These are phyloP conservation scores for Cryptosporidium canis DNA, from an alignment of 169 alveolate species.

Conservation along the genomic window DNA sequence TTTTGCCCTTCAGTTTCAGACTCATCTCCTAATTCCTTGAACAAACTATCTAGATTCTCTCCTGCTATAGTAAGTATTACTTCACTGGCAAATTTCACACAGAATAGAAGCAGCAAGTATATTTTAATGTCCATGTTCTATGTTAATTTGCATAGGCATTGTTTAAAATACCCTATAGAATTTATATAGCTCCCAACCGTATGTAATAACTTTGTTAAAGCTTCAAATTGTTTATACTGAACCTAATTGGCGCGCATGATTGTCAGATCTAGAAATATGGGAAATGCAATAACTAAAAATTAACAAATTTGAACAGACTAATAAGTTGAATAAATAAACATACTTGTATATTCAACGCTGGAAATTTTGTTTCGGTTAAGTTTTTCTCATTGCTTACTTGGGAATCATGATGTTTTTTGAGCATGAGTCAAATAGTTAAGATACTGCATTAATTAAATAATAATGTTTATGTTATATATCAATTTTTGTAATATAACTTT, in stretches of 20 bases:
- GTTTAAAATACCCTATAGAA: neutral
- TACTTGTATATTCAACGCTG: no score
- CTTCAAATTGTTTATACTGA: neutral
- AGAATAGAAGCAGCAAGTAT: slow-evolving; percentile 22
- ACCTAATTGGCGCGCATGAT: neutral
- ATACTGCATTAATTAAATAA: no score
- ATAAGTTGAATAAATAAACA: no score
- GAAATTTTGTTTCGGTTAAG: no score
- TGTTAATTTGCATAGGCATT: slow-evolving; percentile 10
- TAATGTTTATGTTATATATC: no score
- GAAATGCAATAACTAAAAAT: slow-evolving; percentile 2
- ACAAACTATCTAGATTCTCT: neutral
- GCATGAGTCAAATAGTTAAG: no score
- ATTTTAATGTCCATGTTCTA: slow-evolving; percentile 19
- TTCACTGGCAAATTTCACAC: slow-evolving; percentile 15
- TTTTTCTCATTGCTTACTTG: no score
- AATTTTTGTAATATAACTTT: no score
- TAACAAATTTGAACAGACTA: neutral
- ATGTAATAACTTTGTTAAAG: neutral
- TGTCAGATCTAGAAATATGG: slow-evolving; percentile 2
- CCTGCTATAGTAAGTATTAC: neutral
- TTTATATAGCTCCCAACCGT: neutral
- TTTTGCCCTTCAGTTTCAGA: neutral
- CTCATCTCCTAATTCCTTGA: neutral
- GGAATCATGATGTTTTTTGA: no score